Evolutionary conservation across 1,284 basidiomycete species (phyloP).

Genomic region (Melampsora americana): DNA sequence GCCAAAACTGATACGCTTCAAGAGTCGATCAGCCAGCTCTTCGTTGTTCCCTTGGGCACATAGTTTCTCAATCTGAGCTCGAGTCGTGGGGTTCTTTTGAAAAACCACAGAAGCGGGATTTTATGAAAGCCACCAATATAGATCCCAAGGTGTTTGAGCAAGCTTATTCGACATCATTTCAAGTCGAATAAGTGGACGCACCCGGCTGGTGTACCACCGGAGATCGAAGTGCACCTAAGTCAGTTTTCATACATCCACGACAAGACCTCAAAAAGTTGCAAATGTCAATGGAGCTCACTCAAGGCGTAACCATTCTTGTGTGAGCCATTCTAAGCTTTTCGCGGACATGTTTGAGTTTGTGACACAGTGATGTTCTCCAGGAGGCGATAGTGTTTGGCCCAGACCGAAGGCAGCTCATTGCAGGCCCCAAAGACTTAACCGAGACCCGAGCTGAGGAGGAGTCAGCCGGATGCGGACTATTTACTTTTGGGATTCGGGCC

Average conservation of each 20-base stretch:
- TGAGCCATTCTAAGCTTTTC: slow-evolving; percentile 15
- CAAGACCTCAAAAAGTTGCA: neutral
- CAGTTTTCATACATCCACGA: neutral
- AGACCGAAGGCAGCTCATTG: too few species aligned
- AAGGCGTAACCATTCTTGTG: slow-evolving; percentile 27
- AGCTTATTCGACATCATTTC: neutral
- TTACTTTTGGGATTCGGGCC: too few species aligned
- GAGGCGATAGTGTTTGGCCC: neutral
- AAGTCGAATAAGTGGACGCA: neutral
- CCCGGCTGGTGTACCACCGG: slow-evolving; percentile 11
- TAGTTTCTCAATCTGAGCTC: slow-evolving; percentile 61
- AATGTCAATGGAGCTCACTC: slow-evolving; percentile 10
- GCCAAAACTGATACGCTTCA: slow-evolving; percentile 73
- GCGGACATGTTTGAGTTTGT: neutral
- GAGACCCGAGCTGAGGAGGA: too few species aligned
- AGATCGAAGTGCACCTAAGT: neutral
- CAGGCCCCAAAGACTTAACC: too few species aligned
- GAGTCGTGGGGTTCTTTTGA: slow-evolving; percentile 61
- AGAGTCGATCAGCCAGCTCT: slow-evolving; percentile 64
- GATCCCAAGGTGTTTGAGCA: neutral
- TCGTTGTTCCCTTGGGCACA: slow-evolving; percentile 57
- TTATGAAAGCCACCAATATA: neutral
- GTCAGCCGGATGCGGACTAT: too few species aligned
- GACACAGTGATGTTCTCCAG: neutral
- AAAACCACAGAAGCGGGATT: neutral